Evolutionary conservation across 2,329 filamentous ascomycete genomes (phyloP).

Genomic region (Clonostachys rhizophaga): DNA sequence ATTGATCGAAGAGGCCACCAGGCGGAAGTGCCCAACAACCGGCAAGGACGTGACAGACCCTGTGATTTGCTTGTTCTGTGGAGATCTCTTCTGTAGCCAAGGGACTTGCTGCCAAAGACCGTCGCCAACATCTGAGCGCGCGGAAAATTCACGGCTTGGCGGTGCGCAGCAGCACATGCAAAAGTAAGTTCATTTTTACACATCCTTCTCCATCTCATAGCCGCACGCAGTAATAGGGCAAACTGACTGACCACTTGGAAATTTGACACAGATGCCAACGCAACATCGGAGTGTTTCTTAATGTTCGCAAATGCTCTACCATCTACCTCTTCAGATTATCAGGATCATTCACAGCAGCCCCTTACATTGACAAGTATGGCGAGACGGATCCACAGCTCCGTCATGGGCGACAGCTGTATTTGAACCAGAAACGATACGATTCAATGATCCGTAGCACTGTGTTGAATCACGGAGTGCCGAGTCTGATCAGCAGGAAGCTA

Average conservation of each 20-base stretch:
- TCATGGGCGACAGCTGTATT: constrained; percentile 81
- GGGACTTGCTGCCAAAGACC: constrained; percentile 82
- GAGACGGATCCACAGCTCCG: constrained; percentile 90
- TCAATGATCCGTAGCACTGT: constrained; percentile 80
- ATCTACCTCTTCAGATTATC: constrained; percentile 79
- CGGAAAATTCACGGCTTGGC: constrained; percentile 53
- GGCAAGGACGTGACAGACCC: constrained; percentile 90
- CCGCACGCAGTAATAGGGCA: background rate
- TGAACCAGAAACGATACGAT: constrained; percentile 94
- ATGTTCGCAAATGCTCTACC: constrained; percentile 92
- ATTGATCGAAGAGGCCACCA: constrained; percentile 87
- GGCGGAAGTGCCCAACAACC: constrained; percentile 77
- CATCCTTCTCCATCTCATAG: background rate
- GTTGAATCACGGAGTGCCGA: constrained; percentile 82
- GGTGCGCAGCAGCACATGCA: constrained; percentile 88
- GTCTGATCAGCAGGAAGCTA: constrained; percentile 81
- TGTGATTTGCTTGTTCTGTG: constrained; percentile 89
- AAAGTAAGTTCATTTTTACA: constrained; percentile 55
- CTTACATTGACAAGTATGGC: constrained; percentile 93
- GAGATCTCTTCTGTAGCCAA: constrained; percentile 95
- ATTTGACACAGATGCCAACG: constrained; percentile 66
- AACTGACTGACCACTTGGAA: background rate
- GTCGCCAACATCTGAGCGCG: constrained; percentile 35
- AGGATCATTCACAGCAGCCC: constrained; percentile 81
- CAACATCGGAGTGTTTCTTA: constrained; percentile 90